These are phyloP conservation scores for Erysimum cheiri DNA, from an alignment of 441 rosid genomes.

Conservation along the genomic window DNA sequence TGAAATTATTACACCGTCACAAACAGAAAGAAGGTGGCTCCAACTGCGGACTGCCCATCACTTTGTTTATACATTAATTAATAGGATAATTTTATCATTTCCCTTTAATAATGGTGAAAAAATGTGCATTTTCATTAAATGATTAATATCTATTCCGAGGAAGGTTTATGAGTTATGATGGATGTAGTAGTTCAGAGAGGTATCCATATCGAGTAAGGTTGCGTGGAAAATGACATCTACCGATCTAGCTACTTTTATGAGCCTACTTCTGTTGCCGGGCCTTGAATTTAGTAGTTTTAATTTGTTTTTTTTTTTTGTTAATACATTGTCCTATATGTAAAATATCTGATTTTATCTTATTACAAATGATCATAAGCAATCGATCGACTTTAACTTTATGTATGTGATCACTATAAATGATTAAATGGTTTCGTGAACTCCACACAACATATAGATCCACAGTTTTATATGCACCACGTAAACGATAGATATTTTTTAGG, in stretches of 20 bases:
- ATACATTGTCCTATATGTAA: background rate
- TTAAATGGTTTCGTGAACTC: too few species aligned
- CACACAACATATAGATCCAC: too few species aligned
- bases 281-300: background rate
- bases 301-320: background rate
- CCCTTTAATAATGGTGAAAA: background rate
- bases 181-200: background rate
- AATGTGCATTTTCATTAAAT: constrained; percentile 10
- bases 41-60: constrained; percentile 11
- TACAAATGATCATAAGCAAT: too few species aligned
- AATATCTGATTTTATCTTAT: too few species aligned
- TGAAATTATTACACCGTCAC: constrained; percentile 4
- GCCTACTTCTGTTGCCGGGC: background rate
- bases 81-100: background rate
- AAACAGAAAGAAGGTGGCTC: constrained; percentile 23
- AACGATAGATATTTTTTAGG: too few species aligned
- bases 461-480: too few species aligned
- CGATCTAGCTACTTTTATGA: background rate
- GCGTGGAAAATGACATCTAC: background rate
- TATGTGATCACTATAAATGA: too few species aligned
- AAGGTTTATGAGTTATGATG: background rate
- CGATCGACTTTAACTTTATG: too few species aligned
- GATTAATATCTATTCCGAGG: background rate
- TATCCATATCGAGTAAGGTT: background rate
- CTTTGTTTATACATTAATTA: constrained; percentile 1